Evolutionary conservation across 148 eudicot genomes (phyloP).

Genomic region (Limonium bicolor): DNA sequence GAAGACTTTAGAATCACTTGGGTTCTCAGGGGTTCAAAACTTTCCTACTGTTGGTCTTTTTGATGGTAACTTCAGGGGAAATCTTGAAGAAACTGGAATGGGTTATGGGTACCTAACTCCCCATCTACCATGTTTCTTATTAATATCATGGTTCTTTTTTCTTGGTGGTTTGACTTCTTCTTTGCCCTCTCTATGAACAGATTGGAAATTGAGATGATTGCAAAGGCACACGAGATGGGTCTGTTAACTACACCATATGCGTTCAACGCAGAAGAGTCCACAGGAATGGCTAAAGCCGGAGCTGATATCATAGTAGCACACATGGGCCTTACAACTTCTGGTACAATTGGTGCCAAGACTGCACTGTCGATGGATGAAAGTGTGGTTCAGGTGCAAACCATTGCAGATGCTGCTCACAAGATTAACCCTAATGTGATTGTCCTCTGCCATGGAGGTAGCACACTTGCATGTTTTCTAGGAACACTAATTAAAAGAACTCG

Average conservation of each 20-base stretch:
- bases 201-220: constrained; percentile 86
- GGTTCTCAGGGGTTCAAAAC: constrained; percentile 86
- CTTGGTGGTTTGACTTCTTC: too few species aligned
- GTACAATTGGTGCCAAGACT: constrained; percentile 92
- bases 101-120: constrained; percentile 57
- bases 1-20: constrained; percentile 68
- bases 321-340: constrained; percentile 93
- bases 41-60: constrained; percentile 97
- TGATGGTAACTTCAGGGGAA: constrained; percentile 94
- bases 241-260: constrained; percentile 92
- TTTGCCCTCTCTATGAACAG: constrained; percentile 16
- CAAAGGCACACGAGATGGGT: constrained; percentile 83
- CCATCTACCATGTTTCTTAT: not conserved
- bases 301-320: constrained; percentile 94
- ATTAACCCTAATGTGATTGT: constrained; percentile 60
- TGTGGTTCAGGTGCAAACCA: constrained; percentile 72
- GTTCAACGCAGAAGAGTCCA: constrained; percentile 73
- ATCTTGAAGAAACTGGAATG: constrained; percentile 98
- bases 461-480: not conserved
- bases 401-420: constrained; percentile 83
- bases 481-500: too few species aligned
- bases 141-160: not conserved
- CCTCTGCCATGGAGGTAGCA: constrained; percentile 97
- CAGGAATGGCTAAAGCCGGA: constrained; percentile 86
- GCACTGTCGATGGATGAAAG: constrained; percentile 68